Base-by-base conservation (phyloP, 2,329 filamentous ascomycete species). In the Immersiporthe knoxdaviesiana region DNA sequence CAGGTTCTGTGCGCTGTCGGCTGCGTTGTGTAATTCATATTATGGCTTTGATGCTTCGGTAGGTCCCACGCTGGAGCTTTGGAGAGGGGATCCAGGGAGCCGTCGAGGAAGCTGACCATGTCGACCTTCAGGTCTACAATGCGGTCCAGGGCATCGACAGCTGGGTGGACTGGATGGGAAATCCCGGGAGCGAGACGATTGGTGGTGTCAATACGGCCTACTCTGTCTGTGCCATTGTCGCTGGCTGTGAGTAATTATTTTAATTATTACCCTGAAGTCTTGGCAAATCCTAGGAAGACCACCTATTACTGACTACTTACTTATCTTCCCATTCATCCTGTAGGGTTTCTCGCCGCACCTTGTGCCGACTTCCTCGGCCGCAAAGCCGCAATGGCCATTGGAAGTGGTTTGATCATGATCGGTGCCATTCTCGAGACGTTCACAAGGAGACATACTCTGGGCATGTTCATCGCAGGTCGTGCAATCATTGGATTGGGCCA, bases 21-120 rank as follows among this genome's bases (percentile, higher is more conserved):
- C 90, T 68, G 90, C 90, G 74, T 87, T 89, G 77, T 91, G 89
- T 78, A 92, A 92, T 90, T 89, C 92, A n/a, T 83, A 92, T 58
- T 92, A 92, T 76, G 90, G 90, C 67, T 92, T 92, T 76, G 90
- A 92, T 83, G 89, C 90, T 0, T 91, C 89, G 41, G 90, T 65
- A 41, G 21, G 63, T 58, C 16, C 24, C 16, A 6, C 37, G 12
- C 1, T 11, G 11, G 32, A n/a, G 12, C 21, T 24, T 2, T 10
- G 18, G n/a, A n/a, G n/a, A n/a, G 11, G 10, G 37, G 11, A n/a
- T 11, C 24, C n/a, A 47, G 50, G 8, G 14, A 41, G 18, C 21
- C 44, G 32, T 14, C 21, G 50, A 14, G 27, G 14, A 30, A 32
- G 35, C 52, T 59, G 41, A 65, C 52, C 30, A 32, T 16, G 12